phyloP scores from a whole-genome alignment of 768 basidiomycete species.

The Macrocybe gigantea region DNA sequence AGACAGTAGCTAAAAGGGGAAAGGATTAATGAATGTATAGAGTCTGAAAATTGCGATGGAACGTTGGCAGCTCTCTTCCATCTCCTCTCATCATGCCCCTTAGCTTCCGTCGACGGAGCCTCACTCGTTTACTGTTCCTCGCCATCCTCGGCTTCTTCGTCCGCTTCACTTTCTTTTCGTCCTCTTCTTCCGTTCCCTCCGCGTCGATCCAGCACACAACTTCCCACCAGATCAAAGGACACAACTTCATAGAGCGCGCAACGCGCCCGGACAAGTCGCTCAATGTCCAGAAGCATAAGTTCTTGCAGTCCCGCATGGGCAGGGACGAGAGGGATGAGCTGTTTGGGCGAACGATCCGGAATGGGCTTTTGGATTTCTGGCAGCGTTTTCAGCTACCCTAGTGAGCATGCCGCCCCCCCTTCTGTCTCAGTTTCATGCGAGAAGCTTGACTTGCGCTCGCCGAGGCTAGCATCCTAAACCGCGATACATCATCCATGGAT shows the following conservation, averaged over 20 bases:
- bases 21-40: no score
- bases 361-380: slow-evolving; percentile 89
- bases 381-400: slow-evolving; percentile 87
- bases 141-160: slow-evolving; percentile 25
- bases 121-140: slow-evolving; percentile 36
- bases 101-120: slow-evolving; percentile 41
- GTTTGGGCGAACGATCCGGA: slow-evolving; percentile 64
- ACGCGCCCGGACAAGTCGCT: slow-evolving; percentile 66
- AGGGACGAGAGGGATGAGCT: slow-evolving; percentile 82
- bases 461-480: slow-evolving; percentile 57
- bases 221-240: slow-evolving; percentile 39
- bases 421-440: slow-evolving; percentile 1
- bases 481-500: slow-evolving; percentile 85
- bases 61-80: neutral
- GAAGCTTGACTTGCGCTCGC: neutral
- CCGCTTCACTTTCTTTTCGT: slow-evolving; percentile 30
- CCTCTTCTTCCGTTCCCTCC: slow-evolving; percentile 29
- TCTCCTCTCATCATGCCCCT: slow-evolving; percentile 27
- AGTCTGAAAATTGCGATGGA: neutral
- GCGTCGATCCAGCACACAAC: slow-evolving; percentile 8
- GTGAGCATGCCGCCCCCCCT: slow-evolving; percentile 37
- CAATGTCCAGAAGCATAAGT: slow-evolving; percentile 84
- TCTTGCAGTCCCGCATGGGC: slow-evolving; percentile 84
- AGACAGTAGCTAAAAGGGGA: no score
- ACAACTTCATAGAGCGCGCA: slow-evolving; percentile 51